Evolutionary conservation across 78 protist genomes (phyloP), one percentile per base, ranked within the genome.

Genomic region (Chrysochromulina tobinii): DNA sequence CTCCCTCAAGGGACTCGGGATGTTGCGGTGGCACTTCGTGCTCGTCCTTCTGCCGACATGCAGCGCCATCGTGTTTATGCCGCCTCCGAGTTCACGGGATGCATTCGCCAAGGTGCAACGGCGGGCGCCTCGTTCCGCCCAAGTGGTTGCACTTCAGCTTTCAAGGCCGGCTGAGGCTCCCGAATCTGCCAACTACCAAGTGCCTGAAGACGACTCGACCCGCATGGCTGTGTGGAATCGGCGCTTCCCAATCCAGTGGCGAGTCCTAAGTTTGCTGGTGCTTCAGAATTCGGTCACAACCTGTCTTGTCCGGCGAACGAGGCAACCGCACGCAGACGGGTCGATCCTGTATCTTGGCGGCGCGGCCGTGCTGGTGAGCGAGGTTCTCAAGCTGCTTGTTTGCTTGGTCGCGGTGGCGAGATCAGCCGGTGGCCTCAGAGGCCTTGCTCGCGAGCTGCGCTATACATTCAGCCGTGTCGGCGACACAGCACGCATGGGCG

Each of bases 401-500:
- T 72, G 81, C 81, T 1, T 6, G 7, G 54, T 14, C 48, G n/a
- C 38, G 53, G 38, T 72, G 21, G 14, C 38, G 81, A 0, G 27
- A 25, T 4, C 14, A 2, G 81, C n/a, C 54, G 81, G 81, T 14
- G 81, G 81, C 2, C 8, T n/a, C 54, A 4, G 53, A 0, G n/a
- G n/a, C 54, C 53, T 72, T 6, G 55, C 20, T 1, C 15, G 54
- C 4, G 38, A 38, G 14, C 81, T 1, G 20, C 15, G 20, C 51
- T 5, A 58, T 6, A n/a, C 23, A 27, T 14, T 68, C 8, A 14
- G 8, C 79, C 3, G 7, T 11, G 3, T 14, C n/a, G 2, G 8
- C 64, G 91, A 89, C 20, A 89, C 91, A 21, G 17, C 61, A 25
- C n/a, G 59, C 55, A 12, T 89, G 81, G 48, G 61, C 69, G 72